Percentiles rank a stretch among this genome's conserved stretches.
Evolutionary conservation across 192 early-diverging fungal genomes (phyloP).

Genomic region (Entophlyctis luteolus): DNA sequence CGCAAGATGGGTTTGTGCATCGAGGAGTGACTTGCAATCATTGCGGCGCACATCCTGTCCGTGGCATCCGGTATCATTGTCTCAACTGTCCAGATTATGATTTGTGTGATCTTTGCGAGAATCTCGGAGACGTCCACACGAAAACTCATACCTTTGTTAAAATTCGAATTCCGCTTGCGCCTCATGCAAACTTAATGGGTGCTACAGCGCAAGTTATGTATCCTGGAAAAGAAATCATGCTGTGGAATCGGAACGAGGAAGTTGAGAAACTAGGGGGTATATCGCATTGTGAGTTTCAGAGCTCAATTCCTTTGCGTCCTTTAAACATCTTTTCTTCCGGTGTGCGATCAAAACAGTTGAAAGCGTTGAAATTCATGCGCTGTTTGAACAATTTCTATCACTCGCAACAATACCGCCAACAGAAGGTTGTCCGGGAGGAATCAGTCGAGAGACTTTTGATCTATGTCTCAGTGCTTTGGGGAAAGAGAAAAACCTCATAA

Average conservation of each 20-base stretch:
- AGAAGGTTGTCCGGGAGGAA: slow-evolving; percentile 60
- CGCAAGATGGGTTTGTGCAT: slow-evolving; percentile 54
- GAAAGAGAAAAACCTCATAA: slow-evolving; percentile 78
- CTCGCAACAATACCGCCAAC: slow-evolving; percentile 58
- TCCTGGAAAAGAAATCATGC: slow-evolving; percentile 51
- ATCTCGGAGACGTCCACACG: slow-evolving; percentile 65
- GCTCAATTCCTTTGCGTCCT: background rate
- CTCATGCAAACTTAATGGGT: slow-evolving; percentile 73
- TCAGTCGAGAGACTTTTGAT: slow-evolving; percentile 76
- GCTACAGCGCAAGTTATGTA: slow-evolving; percentile 75
- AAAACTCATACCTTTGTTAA: slow-evolving; percentile 85
- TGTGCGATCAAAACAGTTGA: slow-evolving; percentile 72
- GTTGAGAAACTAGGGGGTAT: slow-evolving; percentile 46
- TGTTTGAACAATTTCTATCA: slow-evolving; percentile 83
- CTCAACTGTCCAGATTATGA: slow-evolving; percentile 91
- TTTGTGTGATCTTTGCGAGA: slow-evolving; percentile 87
- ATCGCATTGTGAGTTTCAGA: slow-evolving; percentile 72
- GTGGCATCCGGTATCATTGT: slow-evolving; percentile 89
- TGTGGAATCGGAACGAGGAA: slow-evolving; percentile 25
- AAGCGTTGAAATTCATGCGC: slow-evolving; percentile 73
- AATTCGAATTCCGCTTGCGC: slow-evolving; percentile 85
- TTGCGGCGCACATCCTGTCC: slow-evolving; percentile 81
- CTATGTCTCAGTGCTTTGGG: slow-evolving; percentile 82
- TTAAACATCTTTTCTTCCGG: too few species aligned
- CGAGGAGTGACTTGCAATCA: slow-evolving; percentile 90